Conservation (phyloP, 2,329 filamentous ascomycete genomes). For the Colletotrichum plurivorum region DNA sequence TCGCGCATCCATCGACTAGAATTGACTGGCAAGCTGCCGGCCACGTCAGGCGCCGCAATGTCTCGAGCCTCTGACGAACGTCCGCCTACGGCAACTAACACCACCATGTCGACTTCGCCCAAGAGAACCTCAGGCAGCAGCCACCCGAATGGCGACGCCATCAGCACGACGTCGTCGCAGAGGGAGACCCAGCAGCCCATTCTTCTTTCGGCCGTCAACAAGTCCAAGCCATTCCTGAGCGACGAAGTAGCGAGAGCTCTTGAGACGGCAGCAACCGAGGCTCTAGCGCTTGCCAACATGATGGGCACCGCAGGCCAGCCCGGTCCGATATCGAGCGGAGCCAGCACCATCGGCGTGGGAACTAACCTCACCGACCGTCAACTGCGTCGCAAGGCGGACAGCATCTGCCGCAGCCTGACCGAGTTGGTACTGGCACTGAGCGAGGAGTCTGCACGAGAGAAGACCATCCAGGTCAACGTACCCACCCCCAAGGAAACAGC, state of each 20-base stretch:
- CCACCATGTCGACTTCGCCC: conserved; percentile 91
- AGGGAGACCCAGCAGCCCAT: conserved; percentile 78
- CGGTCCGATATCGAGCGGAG: conserved; percentile 76
- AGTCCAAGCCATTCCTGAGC: conserved; percentile 79
- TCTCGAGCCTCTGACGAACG: conserved; percentile 82
- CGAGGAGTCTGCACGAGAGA: conserved; percentile 65
- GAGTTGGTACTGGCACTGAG: conserved; percentile 91
- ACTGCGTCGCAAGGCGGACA: conserved; percentile 90
- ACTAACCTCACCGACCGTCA: conserved; percentile 81
- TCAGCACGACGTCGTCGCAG: conserved; percentile 57
- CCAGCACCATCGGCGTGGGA: conserved; percentile 71
- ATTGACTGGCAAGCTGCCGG: conserved; percentile 87
- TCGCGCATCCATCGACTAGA: conserved; percentile 93
- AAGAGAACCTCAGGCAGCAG: conserved; percentile 74
- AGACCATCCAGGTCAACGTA: conserved; percentile 45
- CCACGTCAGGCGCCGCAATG: conserved; percentile 85
- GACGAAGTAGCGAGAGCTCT: conserved; percentile 83
- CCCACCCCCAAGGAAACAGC: conserved; percentile 44
- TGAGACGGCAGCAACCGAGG: conserved; percentile 86
- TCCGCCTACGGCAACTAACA: conserved; percentile 92
- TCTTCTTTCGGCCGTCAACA: conserved; percentile 83
- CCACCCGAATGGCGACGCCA: conserved; percentile 60
- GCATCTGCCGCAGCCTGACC: conserved; percentile 91
- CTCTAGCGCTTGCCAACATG: conserved; percentile 82
- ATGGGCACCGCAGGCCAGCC: conserved; percentile 81